Evolutionary conservation across 1,284 basidiomycete species (phyloP), one percentile per base, ranked within the genome.

Genomic region (Boletus sp.): DNA sequence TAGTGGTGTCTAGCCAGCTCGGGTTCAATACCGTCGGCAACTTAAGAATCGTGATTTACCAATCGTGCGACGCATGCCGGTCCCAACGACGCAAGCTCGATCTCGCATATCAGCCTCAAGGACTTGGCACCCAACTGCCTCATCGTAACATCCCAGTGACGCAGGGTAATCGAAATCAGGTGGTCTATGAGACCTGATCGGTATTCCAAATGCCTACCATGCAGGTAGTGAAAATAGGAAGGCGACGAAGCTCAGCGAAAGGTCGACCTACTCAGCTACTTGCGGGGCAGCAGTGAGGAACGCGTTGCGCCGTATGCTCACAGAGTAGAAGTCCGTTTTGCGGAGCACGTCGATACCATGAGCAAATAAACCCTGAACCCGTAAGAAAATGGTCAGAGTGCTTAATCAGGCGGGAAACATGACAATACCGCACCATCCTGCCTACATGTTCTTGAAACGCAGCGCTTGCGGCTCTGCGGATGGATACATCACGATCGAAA

Each of bases 391-490:
- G 44, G 51, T 51, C 53, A 52, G 53, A 42, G 38, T 48, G 49
- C 30, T 30, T 26, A 39, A 50, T n/a, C 23, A 44, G 25, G 30
- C 30, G 38, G 46, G 34, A 54, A 39, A 43, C 19, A 50, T 40
- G 46, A 43, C 23, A 26, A 35, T 17, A 26, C 69, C 82, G 69
- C 59, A 94, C 92, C 69, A 89, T 88, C 59, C 96, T 76, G 8
- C 96, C 96, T 34, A 98, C 96, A 59, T 89, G 88, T 68, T 99
- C 96, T 66, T 99, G 96, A 65, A 93, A 99, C 4, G 95, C 93
- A 8, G 96, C 96, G 68, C 94, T 98, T 3, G 95, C 94, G 4
- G 96, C 96, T 52, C 96, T 74, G n/a, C 96, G 80, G 41, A 99
- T 93, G 50, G 92, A 90, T 12, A 98, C 84, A 64, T 99, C 96